These are phyloP conservation scores for Globisporangium okanoganense DNA, from an alignment of 352 stramenopile genomes.

Conservation along the genomic window DNA sequence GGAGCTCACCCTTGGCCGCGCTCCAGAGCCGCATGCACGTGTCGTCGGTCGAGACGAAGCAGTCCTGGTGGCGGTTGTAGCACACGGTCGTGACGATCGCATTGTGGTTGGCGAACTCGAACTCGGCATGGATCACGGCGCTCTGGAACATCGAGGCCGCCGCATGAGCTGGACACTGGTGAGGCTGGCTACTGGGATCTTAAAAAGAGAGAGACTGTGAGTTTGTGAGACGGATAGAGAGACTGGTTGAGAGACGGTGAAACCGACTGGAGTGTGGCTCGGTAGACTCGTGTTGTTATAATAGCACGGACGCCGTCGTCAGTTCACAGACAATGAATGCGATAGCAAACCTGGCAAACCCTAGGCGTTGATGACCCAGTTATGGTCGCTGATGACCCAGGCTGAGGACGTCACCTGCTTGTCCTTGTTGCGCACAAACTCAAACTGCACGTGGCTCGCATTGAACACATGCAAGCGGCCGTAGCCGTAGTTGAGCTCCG, in stretches of 20 bases:
- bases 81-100: conserved; percentile 52
- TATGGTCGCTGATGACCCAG: conserved; percentile 41
- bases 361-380: conserved; percentile 24
- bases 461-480: conserved; percentile 55
- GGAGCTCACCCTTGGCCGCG: conserved; percentile 25
- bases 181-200: neutral
- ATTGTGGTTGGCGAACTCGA: conserved; percentile 53
- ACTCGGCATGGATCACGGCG: conserved; percentile 65
- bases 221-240: no score
- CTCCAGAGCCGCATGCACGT: conserved; percentile 46
- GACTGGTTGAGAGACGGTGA: neutral
- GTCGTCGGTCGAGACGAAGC: conserved; percentile 60
- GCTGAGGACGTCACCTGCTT: conserved; percentile 6
- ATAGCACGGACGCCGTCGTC: no score
- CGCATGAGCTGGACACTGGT: neutral
- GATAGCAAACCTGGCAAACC: no score
- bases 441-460: conserved; percentile 37
- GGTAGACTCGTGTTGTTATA: neutral
- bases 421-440: conserved; percentile 39
- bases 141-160: conserved; percentile 51
- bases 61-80: conserved; percentile 66
- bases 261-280: neutral
- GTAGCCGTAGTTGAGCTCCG: conserved; percentile 26
- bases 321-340: no score
- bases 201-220: neutral